Base-by-base conservation (phyloP, 2,329 filamentous ascomycete genomes). In the Chaetomium olivaceum region DNA sequence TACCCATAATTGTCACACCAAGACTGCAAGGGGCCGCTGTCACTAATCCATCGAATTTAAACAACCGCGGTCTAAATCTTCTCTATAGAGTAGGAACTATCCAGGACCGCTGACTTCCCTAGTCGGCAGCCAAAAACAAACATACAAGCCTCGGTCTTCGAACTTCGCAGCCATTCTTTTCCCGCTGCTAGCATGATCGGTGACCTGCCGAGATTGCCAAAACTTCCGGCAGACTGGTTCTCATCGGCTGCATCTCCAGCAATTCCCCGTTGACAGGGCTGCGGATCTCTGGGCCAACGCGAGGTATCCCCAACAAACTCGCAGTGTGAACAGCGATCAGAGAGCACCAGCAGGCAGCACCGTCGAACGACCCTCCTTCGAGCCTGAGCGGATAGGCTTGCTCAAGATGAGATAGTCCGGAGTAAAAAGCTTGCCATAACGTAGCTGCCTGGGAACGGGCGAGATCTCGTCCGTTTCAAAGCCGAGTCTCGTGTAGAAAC, bases 401-500 rank as follows among this genome's bases (percentile, higher is more conserved):
- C 85, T 88, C 74, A 89, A 73, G 66, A 89, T 88, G 39, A 84
- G 76, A 77, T 89, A 89, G 67, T 88, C 85, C 0, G 83, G 81
- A 62, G 78, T 77, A 51, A 85, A 79, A 19, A 81, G 78, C 71
- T 81, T 85, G 1, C 85, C 86, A 57, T 79, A 81, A 6, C 87
- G 78, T 66, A 90, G 75, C 64, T 78, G 81, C 68, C 83, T 80
- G 39, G 83, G 80, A 43, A 73, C 73, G 0, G 87, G 87, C 16
- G 86, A 87, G 58, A 80, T 82, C 9, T 80, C 81, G 70, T 89
- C 87, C 54, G 76, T 79, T 46, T 68, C 76, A 72, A 86, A 89
- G 0, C 89, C 89, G 14, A 87, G 74, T 67, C 80, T 83, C 56
- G 80, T 75, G 76, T 93, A 93, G 70, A 92, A 89, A 2, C n/a